A percentile compares a stretch with the other conserved stretches of the same genome.
These are phyloP conservation scores for Phytophthora syringae DNA, from an alignment of 352 stramenopile species.

Conservation along the genomic window DNA sequence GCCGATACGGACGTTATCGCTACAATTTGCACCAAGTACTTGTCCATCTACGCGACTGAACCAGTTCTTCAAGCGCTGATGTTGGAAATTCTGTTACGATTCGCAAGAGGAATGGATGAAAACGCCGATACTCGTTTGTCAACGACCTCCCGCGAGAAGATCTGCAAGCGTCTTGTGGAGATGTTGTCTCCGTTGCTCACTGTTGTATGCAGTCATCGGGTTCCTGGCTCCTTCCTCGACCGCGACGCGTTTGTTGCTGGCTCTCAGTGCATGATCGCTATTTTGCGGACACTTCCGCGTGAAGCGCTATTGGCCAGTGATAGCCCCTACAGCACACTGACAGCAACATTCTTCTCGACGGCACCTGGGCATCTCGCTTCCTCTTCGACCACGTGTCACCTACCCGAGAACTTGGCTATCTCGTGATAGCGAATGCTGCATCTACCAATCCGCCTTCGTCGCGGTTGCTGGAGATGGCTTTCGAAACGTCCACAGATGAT, in stretches of 20 bases:
- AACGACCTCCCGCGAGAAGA: constrained; percentile 36
- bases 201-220: constrained; percentile 54
- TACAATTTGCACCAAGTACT: constrained; percentile 58
- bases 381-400: constrained; percentile 65
- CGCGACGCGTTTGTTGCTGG: constrained; percentile 46
- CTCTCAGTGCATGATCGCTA: constrained; percentile 46
- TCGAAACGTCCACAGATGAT: constrained; percentile 55
- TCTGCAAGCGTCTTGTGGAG: constrained; percentile 44
- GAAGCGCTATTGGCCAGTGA: constrained; percentile 24
- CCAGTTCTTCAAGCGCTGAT: constrained; percentile 52
- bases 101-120: constrained; percentile 29
- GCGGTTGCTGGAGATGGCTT: constrained; percentile 50
- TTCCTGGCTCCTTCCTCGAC: constrained; percentile 61
- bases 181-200: constrained; percentile 53
- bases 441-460: constrained; percentile 8
- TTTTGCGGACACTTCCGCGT: constrained; percentile 35
- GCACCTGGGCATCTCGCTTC: constrained; percentile 59
- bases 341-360: constrained; percentile 41
- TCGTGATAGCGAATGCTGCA: constrained; percentile 22
- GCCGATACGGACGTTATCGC: constrained; percentile 61
- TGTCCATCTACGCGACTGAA: constrained; percentile 44
- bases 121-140: constrained; percentile 17
- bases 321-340: constrained; percentile 44
- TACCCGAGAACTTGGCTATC: constrained; percentile 57
- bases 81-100: constrained; percentile 49